Conservation (phyloP, 352 stramenopile species). For the Aphanomyces astaci region DNA sequence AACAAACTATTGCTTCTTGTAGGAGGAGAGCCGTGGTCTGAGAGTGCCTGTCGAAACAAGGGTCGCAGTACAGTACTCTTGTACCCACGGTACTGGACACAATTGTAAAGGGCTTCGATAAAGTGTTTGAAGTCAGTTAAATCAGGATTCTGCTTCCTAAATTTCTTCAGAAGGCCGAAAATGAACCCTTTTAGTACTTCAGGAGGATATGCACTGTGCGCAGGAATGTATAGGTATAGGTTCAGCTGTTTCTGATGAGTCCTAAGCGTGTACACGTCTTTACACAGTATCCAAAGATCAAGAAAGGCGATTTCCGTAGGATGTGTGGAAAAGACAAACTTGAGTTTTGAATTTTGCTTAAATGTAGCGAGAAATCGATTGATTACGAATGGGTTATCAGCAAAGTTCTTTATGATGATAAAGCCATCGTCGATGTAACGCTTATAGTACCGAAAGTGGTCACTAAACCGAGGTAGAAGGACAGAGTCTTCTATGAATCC, state of each 20-base stretch:
- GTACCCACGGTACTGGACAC: background rate
- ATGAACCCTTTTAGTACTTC: constrained; percentile 8
- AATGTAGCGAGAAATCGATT: background rate
- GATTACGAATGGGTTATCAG: background rate
- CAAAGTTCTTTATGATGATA: background rate
- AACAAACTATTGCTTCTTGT: background rate
- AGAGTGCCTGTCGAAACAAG: background rate
- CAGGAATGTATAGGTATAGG: constrained; percentile 16
- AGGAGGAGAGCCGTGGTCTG: background rate
- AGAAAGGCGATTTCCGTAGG: background rate
- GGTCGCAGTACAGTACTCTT: background rate
- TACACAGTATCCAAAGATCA: background rate
- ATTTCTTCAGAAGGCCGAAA: background rate
- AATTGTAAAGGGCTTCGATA: background rate
- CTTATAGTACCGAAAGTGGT: background rate
- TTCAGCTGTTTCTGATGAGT: constrained; percentile 16
- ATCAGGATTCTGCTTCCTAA: background rate
- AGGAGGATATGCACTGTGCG: constrained; percentile 16
- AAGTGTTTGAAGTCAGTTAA: background rate
- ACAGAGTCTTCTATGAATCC: constrained; percentile 12
- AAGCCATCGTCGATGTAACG: background rate
- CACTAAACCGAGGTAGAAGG: constrained; percentile 2
- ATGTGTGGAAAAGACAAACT: background rate
- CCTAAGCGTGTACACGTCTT: background rate
- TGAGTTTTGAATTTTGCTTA: background rate